These are phyloP conservation scores for Cyberlindnera maritima DNA, from an alignment of 805 yeast genomes.

Conservation along the genomic window DNA sequence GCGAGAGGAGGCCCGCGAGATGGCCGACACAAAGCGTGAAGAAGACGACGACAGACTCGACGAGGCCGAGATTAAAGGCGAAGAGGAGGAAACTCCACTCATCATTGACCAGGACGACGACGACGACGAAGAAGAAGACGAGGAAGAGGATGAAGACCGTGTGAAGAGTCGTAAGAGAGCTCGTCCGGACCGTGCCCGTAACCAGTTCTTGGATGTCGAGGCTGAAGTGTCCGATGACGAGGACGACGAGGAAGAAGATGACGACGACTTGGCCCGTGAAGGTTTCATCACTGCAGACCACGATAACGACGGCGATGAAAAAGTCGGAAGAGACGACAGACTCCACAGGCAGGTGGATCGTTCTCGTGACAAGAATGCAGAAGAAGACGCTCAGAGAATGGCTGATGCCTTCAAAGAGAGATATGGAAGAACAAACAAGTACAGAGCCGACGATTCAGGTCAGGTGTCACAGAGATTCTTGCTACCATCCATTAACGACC, in stretches of 20 bases:
- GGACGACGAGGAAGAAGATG: slow-evolving; percentile 93
- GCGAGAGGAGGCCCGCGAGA: slow-evolving; percentile 24
- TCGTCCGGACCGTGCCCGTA: slow-evolving; percentile 45
- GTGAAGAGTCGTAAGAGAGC: slow-evolving; percentile 44
- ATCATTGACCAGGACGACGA: slow-evolving; percentile 28
- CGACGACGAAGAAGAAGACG: slow-evolving; percentile 43
- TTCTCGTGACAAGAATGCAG: slow-evolving; percentile 80
- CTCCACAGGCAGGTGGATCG: slow-evolving; percentile 90
- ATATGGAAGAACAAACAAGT: slow-evolving; percentile 84
- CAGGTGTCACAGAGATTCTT: slow-evolving; percentile 90
- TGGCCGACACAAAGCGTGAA: slow-evolving; percentile 24
- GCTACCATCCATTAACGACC: slow-evolving; percentile 94
- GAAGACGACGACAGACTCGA: slow-evolving; percentile 20
- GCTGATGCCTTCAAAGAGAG: slow-evolving; percentile 91
- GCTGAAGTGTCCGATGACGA: slow-evolving; percentile 99
- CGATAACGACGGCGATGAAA: slow-evolving; percentile 57
- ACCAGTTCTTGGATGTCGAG: slow-evolving; percentile 91
- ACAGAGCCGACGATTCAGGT: slow-evolving; percentile 78
- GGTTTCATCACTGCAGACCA: slow-evolving; percentile 75
- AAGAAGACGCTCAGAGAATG: slow-evolving; percentile 90
- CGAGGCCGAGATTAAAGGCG: slow-evolving; percentile 28
- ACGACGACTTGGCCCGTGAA: slow-evolving; percentile 81
- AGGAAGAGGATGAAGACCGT: slow-evolving; percentile 48
- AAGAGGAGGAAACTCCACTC: slow-evolving; percentile 9
- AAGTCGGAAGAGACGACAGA: slow-evolving; percentile 59